Conservation (phyloP, 441 rosid genomes). For the Cnidoscolus chayamansa region DNA sequence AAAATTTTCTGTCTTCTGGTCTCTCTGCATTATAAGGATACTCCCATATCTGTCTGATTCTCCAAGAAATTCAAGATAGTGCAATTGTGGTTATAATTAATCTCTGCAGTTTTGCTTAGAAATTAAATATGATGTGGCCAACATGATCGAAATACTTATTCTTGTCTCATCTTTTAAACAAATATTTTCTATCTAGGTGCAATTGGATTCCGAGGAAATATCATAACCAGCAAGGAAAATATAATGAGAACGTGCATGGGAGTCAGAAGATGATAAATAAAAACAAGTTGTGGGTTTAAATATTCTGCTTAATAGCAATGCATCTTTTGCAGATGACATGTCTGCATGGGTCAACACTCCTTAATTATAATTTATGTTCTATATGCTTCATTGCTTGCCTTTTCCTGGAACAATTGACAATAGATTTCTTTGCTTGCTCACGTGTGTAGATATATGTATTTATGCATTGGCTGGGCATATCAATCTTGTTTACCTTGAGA, state of each 20-base stretch:
- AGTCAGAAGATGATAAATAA: conserved; percentile 15
- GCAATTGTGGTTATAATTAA: conserved; percentile 17
- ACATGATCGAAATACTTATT: conserved; percentile 4
- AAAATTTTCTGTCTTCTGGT: conserved; percentile 29
- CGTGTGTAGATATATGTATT: conserved; percentile 2
- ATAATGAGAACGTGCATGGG: conserved; percentile 21
- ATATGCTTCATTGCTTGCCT: neutral
- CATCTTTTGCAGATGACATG: conserved; percentile 23
- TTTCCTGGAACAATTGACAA: neutral
- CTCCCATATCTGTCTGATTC: conserved; percentile 22
- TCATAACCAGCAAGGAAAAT: neutral
- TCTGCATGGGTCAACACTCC: conserved; percentile 32
- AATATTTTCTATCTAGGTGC: neutral
- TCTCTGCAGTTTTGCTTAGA: neutral
- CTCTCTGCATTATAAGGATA: conserved; percentile 22
- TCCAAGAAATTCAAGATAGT: neutral
- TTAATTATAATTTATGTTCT: neutral
- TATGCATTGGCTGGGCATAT: neutral
- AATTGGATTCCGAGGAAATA: conserved; percentile 22
- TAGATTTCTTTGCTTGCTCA: neutral
- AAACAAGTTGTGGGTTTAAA: conserved; percentile 38
- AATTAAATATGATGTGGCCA: neutral
- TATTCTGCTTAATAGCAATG: conserved; percentile 39
- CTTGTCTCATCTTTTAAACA: neutral
- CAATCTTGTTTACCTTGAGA: neutral